Evolutionary conservation across 352 stramenopile genomes (phyloP), one percentile per base, ranked within the genome.

Genomic region (Paralagenidium karlingii): DNA sequence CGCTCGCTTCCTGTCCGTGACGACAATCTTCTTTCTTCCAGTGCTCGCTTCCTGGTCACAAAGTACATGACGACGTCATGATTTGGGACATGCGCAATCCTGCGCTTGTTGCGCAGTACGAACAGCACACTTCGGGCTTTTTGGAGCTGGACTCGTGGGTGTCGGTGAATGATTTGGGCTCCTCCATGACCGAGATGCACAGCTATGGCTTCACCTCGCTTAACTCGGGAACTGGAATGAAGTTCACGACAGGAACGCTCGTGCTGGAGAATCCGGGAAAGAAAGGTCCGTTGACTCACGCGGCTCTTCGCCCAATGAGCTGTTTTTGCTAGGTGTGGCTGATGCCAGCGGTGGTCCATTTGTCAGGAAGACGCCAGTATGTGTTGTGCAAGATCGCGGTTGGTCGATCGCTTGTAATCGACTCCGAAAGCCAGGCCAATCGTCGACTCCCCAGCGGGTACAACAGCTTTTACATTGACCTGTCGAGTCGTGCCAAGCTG

Each of bases 61-160:
- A 44, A 8, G 45, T 89, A 5, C 58, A 74, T 28, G 75, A 80
- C 24, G 60, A 69, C 18, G 48, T 89, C 24, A 43, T 61, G 27
- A 71, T 86, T 38, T 82, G 63, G 58, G 76, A 86, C 52, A 77
- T 89, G 63, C 60, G 57, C 16, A 85, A 80, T 37, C 61, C 68
- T 29, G 55, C 51, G 8, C 52, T 85, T 0, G 40, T 73, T 0
- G 52, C 49, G 1, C 64, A 86, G 34, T 87, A 83, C 44, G 68
- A 77, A 16, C 53, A 69, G 6, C 53, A 66, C 11, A 51, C 56
- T 0, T 43, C 38, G 0, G 74, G 71, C 0, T 24, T 90, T 2
- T 46, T 90, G 5, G 62, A 84, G 39, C 55, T 87, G 19, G 70
- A 87, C 21, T 84, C 70, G 3, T 87, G 73, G 73, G 68, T 86